Percentiles rank a stretch among this genome's conserved stretches.
These are phyloP conservation scores for Glycine soja DNA, from an alignment of 306 rosid genomes.

Conservation along the genomic window DNA sequence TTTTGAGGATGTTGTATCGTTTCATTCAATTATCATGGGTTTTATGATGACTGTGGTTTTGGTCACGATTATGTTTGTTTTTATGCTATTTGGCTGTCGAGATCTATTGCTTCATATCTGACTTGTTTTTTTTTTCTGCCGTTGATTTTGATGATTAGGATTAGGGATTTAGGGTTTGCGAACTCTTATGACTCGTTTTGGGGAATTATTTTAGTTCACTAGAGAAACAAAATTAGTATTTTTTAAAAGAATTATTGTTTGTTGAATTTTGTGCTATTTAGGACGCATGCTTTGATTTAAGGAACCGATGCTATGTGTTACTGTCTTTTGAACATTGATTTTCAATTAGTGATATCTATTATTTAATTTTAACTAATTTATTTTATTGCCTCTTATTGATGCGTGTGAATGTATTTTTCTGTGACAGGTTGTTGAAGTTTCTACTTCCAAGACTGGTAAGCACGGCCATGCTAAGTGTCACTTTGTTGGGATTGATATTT, in stretches of 20 bases:
- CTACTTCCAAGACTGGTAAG: constrained; percentile 56
- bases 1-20: too few species aligned
- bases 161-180: not conserved
- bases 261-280: not conserved
- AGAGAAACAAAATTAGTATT: not conserved
- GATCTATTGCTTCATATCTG: not conserved
- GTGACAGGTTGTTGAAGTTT: constrained; percentile 54
- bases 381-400: constrained; percentile 11
- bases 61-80: too few species aligned
- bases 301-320: not conserved
- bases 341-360: not conserved
- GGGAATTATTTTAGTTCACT: not conserved
- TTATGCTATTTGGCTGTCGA: not conserved
- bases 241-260: not conserved
- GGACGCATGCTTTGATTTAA: not conserved
- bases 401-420: not conserved
- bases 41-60: not conserved
- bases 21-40: too few species aligned
- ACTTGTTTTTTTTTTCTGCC: not conserved
- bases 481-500: constrained; percentile 75
- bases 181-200: not conserved
- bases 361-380: not conserved
- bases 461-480: constrained; percentile 66
- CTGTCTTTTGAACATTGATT: not conserved
- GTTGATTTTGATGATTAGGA: not conserved